phyloP scores from a whole-genome alignment of 2,329 filamentous ascomycete genomes.

The Graphilbum fragrans region DNA sequence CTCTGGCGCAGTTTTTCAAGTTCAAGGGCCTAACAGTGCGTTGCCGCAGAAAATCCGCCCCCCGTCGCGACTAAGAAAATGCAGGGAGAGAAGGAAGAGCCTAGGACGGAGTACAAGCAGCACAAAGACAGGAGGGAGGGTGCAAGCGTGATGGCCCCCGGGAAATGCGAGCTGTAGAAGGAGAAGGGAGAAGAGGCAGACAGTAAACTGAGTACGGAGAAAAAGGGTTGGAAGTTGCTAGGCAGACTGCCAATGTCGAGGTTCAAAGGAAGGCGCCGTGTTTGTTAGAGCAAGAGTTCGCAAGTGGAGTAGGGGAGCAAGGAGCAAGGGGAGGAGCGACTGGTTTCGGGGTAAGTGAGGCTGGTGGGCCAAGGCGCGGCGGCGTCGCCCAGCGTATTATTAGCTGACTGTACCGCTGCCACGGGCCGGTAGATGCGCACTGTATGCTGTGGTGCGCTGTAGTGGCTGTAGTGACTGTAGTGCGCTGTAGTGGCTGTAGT shows the following conservation, averaged over 20 bases:
- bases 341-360: not conserved
- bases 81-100: not conserved
- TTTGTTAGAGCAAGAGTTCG: not conserved
- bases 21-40: too few relatives aligned
- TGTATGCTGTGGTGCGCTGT: too few relatives aligned
- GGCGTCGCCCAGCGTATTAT: not conserved
- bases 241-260: not conserved
- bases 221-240: not conserved
- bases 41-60: too few relatives aligned
- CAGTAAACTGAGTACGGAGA: not conserved
- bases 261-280: not conserved
- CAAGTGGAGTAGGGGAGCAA: not conserved
- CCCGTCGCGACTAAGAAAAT: too few relatives aligned
- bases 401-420: too few relatives aligned
- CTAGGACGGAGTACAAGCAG: too few relatives aligned
- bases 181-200: not conserved
- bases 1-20: slow-evolving; percentile 4
- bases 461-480: too few relatives aligned
- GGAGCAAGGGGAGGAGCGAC: not conserved
- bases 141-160: too few relatives aligned
- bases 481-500: too few relatives aligned
- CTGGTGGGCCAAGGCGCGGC: slow-evolving; percentile 1
- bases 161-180: too few relatives aligned
- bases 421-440: too few relatives aligned
- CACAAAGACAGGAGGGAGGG: too few relatives aligned